phyloP scores from a whole-genome alignment of 2,329 filamentous ascomycete species.

The Ophiosphaerella korrae region DNA sequence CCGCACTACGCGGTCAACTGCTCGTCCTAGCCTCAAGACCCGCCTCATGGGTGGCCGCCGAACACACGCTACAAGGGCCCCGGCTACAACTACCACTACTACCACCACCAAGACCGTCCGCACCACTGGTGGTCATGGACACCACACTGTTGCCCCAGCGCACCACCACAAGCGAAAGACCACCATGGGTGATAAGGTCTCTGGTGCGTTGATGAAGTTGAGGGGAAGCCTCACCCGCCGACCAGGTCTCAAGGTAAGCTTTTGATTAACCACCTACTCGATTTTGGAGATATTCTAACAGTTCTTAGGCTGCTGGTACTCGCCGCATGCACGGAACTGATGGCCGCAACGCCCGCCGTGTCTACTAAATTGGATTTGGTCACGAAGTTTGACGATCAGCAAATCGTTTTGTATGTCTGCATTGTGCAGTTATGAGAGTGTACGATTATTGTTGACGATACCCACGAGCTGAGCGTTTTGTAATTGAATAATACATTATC shows the following conservation, averaged over 20 bases:
- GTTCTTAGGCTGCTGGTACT: constrained; percentile 68
- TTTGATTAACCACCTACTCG: not conserved
- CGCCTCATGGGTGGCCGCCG: constrained; percentile 53
- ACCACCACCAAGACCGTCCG: constrained; percentile 52
- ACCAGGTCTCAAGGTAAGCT: constrained; percentile 70
- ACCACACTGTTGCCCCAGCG: constrained; percentile 25
- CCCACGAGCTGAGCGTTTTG: constrained; percentile 17
- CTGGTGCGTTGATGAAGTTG: constrained; percentile 74
- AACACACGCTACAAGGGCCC: constrained; percentile 43
- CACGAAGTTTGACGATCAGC: not conserved
- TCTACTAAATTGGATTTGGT: constrained; percentile 23
- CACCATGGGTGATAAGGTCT: constrained; percentile 76
- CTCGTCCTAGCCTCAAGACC: constrained; percentile 59
- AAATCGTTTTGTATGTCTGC: constrained; percentile 4
- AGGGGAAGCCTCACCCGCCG: constrained; percentile 71
- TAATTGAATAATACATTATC: not conserved
- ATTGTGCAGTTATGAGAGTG: constrained; percentile 2
- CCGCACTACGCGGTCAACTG: constrained; percentile 42
- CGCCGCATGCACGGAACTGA: constrained; percentile 77
- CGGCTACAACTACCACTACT: constrained; percentile 43
- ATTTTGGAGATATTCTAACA: constrained; percentile 4
- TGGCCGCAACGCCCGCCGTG: constrained; percentile 59
- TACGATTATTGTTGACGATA: constrained; percentile 22
- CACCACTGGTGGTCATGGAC: constrained; percentile 45
- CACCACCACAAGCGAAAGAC: constrained; percentile 71